Conservation (phyloP, 139 green algal species). For the Tetraselmis striata region DNA sequence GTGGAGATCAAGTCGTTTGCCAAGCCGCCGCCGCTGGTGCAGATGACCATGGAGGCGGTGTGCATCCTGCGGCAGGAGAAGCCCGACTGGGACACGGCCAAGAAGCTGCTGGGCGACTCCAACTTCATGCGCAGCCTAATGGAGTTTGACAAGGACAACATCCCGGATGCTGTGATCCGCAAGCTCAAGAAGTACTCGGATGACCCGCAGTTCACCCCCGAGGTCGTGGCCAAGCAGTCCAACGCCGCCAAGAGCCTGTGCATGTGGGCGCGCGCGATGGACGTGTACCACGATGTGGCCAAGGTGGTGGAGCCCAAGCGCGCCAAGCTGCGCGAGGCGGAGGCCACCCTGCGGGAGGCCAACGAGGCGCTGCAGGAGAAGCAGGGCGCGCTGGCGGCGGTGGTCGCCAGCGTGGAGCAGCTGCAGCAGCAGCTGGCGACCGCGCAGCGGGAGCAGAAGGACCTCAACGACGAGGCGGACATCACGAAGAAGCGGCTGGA, state of each 20-base stretch:
- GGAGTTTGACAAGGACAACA: constrained; percentile 80
- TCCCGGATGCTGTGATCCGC: constrained; percentile 48
- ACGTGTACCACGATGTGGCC: constrained; percentile 57
- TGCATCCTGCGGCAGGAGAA: constrained; percentile 40
- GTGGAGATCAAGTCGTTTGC: constrained; percentile 81
- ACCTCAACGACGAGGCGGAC: constrained; percentile 64
- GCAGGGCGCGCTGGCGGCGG: constrained; percentile 52
- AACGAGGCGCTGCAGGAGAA: constrained; percentile 68
- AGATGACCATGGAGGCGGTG: constrained; percentile 59
- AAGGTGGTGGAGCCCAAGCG: constrained; percentile 73
- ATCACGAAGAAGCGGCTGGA: constrained; percentile 56
- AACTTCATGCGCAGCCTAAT: constrained; percentile 66
- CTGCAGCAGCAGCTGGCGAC: constrained; percentile 50
- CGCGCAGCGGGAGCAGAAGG: constrained; percentile 59
- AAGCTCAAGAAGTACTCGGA: constrained; percentile 57
- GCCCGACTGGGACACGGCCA: constrained; percentile 77
- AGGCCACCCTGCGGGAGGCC: constrained; percentile 49
- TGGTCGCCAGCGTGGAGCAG: constrained; percentile 47
- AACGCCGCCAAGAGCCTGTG: constrained; percentile 69
- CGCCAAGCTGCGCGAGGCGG: constrained; percentile 50
- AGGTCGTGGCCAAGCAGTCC: constrained; percentile 62
- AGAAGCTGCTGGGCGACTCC: constrained; percentile 58
- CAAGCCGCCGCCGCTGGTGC: constrained; percentile 72
- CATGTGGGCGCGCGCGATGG: constrained; percentile 81
- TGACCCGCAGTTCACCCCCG: constrained; percentile 64